Conservation (phyloP, 805 yeast genomes). For the Ogataea wickerhamii region DNA sequence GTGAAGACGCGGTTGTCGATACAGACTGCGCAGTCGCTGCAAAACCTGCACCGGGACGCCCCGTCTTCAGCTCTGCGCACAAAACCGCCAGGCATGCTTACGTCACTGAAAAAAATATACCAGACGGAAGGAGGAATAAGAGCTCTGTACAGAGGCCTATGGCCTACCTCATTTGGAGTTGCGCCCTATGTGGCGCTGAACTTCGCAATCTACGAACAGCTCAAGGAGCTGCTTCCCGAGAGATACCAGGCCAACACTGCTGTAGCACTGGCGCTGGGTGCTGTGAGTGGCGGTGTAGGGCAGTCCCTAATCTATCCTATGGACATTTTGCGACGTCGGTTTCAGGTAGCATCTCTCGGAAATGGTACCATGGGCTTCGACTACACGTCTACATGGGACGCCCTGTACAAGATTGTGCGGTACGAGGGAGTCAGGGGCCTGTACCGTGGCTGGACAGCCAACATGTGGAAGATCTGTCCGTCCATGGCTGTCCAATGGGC, state of each 20-base stretch:
- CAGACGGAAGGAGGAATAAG: constrained; percentile 73
- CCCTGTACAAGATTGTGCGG: constrained; percentile 62
- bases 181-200: constrained; percentile 95
- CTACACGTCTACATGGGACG: constrained; percentile 73
- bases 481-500: constrained; percentile 96
- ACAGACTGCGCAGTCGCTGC: constrained; percentile 66
- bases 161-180: constrained; percentile 91
- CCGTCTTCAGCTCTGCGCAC: neutral
- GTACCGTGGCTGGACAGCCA: constrained; percentile 73
- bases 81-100: constrained; percentile 69
- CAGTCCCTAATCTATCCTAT: constrained; percentile 90
- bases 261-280: constrained; percentile 74
- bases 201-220: constrained; percentile 82
- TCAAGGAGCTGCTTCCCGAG: constrained; percentile 53
- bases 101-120: constrained; percentile 57
- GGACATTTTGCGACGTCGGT: constrained; percentile 82
- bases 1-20: constrained; percentile 86
- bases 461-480: constrained; percentile 85
- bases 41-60: constrained; percentile 36
- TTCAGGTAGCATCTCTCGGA: constrained; percentile 86
- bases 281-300: constrained; percentile 82
- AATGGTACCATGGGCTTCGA: constrained; percentile 75
- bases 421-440: constrained; percentile 73
- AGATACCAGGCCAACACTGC: constrained; percentile 30
- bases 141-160: constrained; percentile 78